phyloP scores from a whole-genome alignment of 805 yeast genomes.

The Trichomonascus vanleenenianus region DNA sequence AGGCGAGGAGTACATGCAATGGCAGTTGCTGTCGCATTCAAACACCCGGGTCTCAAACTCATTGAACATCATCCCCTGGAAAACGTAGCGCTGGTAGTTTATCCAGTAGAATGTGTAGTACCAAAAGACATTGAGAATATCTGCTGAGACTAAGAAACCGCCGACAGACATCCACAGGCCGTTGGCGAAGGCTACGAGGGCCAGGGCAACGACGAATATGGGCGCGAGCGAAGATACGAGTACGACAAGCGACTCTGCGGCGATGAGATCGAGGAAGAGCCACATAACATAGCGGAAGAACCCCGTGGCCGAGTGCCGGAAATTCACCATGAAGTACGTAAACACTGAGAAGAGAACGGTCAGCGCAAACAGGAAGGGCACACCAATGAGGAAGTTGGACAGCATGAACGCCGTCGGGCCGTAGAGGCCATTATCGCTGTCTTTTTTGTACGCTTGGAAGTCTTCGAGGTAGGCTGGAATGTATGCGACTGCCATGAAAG shows the following conservation, averaged over 20 bases:
- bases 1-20: conserved; percentile 30
- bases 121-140: conserved; percentile 33
- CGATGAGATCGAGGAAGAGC: conserved; percentile 34
- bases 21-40: conserved; percentile 29
- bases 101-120: conserved; percentile 36
- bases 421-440: conserved; percentile 32
- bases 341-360: conserved; percentile 29
- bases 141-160: conserved; percentile 33
- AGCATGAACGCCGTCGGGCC: conserved; percentile 32
- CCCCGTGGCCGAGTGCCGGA: conserved; percentile 26
- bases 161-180: conserved; percentile 40
- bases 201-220: conserved; percentile 33
- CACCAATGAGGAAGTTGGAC: conserved; percentile 32
- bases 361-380: conserved; percentile 32
- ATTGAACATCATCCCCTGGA: conserved; percentile 39
- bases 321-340: conserved; percentile 32
- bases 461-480: conserved; percentile 36
- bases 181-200: conserved; percentile 35
- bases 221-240: conserved; percentile 31
- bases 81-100: conserved; percentile 35
- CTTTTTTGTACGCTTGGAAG: conserved; percentile 26
- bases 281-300: conserved; percentile 33
- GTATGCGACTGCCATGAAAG: conserved; percentile 38
- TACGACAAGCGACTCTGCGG: conserved; percentile 36
- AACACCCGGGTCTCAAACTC: conserved; percentile 28